Conservation (phyloP, 1,284 basidiomycete genomes). For the Ganoderma multipileum region DNA sequence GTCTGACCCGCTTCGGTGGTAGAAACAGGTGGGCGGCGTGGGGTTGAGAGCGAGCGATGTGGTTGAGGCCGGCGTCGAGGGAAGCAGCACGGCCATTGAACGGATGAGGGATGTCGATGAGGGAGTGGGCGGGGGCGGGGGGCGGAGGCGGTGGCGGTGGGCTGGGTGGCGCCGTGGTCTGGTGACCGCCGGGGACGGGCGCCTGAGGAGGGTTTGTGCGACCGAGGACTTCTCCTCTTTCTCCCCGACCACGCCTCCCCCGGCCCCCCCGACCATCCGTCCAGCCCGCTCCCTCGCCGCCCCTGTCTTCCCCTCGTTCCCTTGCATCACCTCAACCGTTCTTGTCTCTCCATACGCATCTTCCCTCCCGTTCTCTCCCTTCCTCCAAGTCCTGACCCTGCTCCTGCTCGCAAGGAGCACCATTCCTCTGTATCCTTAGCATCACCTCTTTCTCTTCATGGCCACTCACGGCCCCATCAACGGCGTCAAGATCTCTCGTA, state of each 20-base stretch:
- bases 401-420: constrained; percentile 23
- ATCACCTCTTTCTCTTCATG: constrained; percentile 51
- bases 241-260: constrained; percentile 21
- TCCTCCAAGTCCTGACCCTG: constrained; percentile 18
- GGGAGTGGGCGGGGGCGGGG: constrained; percentile 7
- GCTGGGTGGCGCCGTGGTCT: constrained; percentile 13
- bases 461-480: constrained; percentile 85
- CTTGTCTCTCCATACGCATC: constrained; percentile 19
- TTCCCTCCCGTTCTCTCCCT: constrained; percentile 12
- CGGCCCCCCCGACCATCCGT: constrained; percentile 10
- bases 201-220: constrained; percentile 26
- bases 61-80: no score
- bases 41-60: neutral
- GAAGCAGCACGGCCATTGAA: no score
- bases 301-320: constrained; percentile 6
- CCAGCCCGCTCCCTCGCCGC: constrained; percentile 12
- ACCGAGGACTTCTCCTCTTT: constrained; percentile 25
- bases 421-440: constrained; percentile 40
- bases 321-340: constrained; percentile 12
- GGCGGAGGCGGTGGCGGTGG: constrained; percentile 8
- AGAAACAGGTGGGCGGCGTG: neutral
- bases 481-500: constrained; percentile 89
- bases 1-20: neutral
- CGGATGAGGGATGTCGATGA: no score
- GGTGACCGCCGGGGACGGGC: constrained; percentile 18